Percentiles rank a stretch among this genome's conserved stretches.
Evolutionary conservation across 2,329 filamentous ascomycete species (phyloP).

Genomic region (Sarocladium kiliense): DNA sequence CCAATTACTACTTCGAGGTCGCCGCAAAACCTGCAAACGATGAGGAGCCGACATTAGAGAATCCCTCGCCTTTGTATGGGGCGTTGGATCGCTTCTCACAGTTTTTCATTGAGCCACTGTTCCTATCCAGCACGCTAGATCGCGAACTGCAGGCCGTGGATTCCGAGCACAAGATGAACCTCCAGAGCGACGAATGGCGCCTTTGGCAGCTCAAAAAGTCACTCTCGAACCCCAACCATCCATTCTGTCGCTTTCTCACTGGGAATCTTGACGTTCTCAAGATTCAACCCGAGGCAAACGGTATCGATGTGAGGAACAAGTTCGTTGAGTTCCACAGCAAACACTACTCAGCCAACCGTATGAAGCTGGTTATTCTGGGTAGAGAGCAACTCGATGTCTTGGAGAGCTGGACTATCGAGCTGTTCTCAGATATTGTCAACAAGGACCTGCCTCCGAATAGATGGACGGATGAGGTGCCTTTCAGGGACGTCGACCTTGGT

Average conservation of each 20-base stretch:
- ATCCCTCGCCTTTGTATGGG: slow-evolving; percentile 63
- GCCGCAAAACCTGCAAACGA: slow-evolving; percentile 69
- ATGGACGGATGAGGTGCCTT: slow-evolving; percentile 48
- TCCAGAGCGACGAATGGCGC: slow-evolving; percentile 86
- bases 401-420: slow-evolving; percentile 76
- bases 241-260: slow-evolving; percentile 87
- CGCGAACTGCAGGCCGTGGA: slow-evolving; percentile 85
- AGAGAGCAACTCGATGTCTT: slow-evolving; percentile 76
- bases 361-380: slow-evolving; percentile 86
- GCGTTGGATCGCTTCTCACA: slow-evolving; percentile 88
- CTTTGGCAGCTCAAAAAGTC: slow-evolving; percentile 84
- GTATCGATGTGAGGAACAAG: slow-evolving; percentile 80
- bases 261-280: slow-evolving; percentile 84
- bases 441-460: slow-evolving; percentile 64
- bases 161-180: slow-evolving; percentile 96
- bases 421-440: slow-evolving; percentile 78
- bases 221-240: slow-evolving; percentile 78
- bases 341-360: slow-evolving; percentile 88
- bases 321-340: slow-evolving; percentile 89
- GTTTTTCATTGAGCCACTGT: slow-evolving; percentile 87
- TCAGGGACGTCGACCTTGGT: slow-evolving; percentile 43
- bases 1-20: slow-evolving; percentile 97
- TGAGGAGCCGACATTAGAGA: slow-evolving; percentile 47
- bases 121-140: slow-evolving; percentile 78
- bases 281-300: slow-evolving; percentile 70